Evolutionary conservation across 192 early-diverging fungal genomes (phyloP), one percentile per base, ranked within the genome.

Genomic region (Backusella mclennaniae): DNA sequence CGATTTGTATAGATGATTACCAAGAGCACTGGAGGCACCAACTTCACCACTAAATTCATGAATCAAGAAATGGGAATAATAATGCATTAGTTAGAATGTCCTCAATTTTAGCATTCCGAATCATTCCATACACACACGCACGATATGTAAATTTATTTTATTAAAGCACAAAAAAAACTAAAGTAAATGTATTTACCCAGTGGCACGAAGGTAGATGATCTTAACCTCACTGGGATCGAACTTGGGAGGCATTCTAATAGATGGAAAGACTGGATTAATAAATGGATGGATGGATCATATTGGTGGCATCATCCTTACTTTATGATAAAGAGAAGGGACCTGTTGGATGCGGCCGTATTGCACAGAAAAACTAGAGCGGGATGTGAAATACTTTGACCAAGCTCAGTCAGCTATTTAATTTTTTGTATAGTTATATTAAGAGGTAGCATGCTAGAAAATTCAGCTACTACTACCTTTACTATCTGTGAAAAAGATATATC

Each of bases 21-120:
- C 76, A 67, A 99, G 91, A 59, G 96, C 96, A 82, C 93, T 95
- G 84, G 95, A 95, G 89, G 95, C 93, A 89, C 93, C 95, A 85
- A 98, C 97, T 66, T 80, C 69, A 75, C 67, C 75, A 76, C 75
- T 68, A 67, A 49, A 17, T 49, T 49, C 15, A 44, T 15, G 42
- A 44, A 44, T 44, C 42, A 15, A 44, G 4, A 44, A 33, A 44
- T 44, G 12, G 14, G 17, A 19, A 15, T 39, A 39, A 12, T 39
- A 12, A 39, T 39, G 38, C 38, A 39, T 39, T 39, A 39, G 38
- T 39, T 39, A 11, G 38, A 39, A 39, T 39, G 9, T 11, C 7
- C 11, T 39, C 38, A 9, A 39, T 39, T 39, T 39, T 39, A 39
- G 11, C 38, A 39, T 39, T 39, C 38, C 38, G 38, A 39, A 11